phyloP scores from a whole-genome alignment of 2,329 filamentous ascomycete genomes.

The Furcasterigmium sp. region DNA sequence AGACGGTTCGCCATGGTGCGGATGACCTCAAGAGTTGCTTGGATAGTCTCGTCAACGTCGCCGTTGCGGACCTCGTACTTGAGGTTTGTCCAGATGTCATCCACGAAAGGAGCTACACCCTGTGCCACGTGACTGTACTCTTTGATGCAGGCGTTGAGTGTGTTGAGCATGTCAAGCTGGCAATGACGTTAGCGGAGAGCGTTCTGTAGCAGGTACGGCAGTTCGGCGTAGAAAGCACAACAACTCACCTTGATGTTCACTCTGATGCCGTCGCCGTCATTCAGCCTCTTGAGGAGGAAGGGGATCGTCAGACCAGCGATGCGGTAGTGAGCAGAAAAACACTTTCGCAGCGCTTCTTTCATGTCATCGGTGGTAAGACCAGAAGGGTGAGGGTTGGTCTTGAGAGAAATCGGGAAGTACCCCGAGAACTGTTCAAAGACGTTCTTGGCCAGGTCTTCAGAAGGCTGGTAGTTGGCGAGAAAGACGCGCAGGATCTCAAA shows the following conservation, averaged over 20 bases:
- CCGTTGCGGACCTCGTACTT: constrained; percentile 60
- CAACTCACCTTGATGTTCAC: constrained; percentile 48
- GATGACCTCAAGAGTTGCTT: constrained; percentile 50
- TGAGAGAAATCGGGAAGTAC: constrained; percentile 56
- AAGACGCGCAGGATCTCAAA: constrained; percentile 44
- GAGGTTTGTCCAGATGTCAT: constrained; percentile 53
- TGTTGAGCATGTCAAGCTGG: constrained; percentile 50
- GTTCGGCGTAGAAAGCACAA: too few relatives aligned
- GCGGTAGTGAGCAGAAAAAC: constrained; percentile 45
- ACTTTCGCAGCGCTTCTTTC: constrained; percentile 46
- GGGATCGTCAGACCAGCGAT: constrained; percentile 42
- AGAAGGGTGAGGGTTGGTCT: constrained; percentile 41
- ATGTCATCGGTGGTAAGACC: constrained; percentile 52
- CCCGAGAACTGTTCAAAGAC: constrained; percentile 52
- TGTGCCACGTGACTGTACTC: constrained; percentile 40
- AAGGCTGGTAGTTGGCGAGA: constrained; percentile 37
- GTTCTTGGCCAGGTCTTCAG: constrained; percentile 39
- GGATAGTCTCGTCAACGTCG: constrained; percentile 51
- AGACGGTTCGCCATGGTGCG: constrained; percentile 42
- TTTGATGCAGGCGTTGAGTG: constrained; percentile 47
- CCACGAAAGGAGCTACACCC: constrained; percentile 41
- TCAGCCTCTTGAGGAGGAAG: constrained; percentile 51
- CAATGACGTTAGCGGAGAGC: not conserved
- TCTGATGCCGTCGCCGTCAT: constrained; percentile 53
- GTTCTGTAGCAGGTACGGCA: too few relatives aligned